A percentile compares a stretch with the other conserved stretches of the same genome.
phyloP scores from a whole-genome alignment of 768 basidiomycete species.

The Lactarius sp. region DNA sequence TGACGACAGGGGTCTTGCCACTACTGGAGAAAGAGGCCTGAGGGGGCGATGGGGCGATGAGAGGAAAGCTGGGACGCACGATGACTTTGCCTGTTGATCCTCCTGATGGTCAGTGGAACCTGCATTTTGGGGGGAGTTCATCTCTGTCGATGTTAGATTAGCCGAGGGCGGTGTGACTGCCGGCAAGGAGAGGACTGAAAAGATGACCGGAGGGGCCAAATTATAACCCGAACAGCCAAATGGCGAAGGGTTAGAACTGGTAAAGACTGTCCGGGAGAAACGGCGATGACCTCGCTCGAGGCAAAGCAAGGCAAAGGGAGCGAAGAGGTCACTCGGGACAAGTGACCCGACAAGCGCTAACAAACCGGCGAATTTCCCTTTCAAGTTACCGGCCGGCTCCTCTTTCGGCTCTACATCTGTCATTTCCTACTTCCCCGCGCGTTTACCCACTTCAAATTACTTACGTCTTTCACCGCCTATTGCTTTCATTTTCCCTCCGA shows the following conservation, averaged over 20 bases:
- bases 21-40: slow-evolving; percentile 26
- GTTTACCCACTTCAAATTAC: not conserved
- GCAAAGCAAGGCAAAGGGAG: not conserved
- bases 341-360: slow-evolving; percentile 10
- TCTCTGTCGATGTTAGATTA: not conserved
- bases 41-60: not conserved
- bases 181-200: slow-evolving; percentile 1
- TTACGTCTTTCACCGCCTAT: not conserved
- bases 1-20: slow-evolving; percentile 41
- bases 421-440: not conserved
- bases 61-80: slow-evolving; percentile 1
- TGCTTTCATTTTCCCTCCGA: not conserved
- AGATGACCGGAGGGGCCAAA: not conserved
- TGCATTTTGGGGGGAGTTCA: slow-evolving; percentile 17
- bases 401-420: slow-evolving; percentile 11
- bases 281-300: not conserved
- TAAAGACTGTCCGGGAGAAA: not conserved
- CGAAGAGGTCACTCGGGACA: not conserved
- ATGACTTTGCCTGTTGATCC: slow-evolving; percentile 24
- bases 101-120: slow-evolving; percentile 14
- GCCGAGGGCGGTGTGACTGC: slow-evolving; percentile 4
- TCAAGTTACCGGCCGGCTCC: slow-evolving; percentile 24
- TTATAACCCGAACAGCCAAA: not conserved
- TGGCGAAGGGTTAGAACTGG: not conserved
- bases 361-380: slow-evolving; percentile 24